Evolutionary conservation across 1,139 yeast genomes (phyloP), one percentile per base, ranked within the genome.

Genomic region (Hanseniaspora sp.): DNA sequence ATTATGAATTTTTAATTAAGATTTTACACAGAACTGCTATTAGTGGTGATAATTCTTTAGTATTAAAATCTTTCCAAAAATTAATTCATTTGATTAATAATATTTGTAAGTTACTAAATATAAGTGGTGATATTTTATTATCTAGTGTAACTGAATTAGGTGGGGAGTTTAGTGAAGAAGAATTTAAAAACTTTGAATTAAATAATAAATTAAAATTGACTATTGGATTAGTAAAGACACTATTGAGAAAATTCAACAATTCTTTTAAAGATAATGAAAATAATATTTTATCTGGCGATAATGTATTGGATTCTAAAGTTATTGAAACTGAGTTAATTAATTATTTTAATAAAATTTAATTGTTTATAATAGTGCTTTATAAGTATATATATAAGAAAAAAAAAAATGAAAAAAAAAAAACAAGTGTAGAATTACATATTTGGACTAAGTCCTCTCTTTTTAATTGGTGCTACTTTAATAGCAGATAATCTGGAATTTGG

Each of bases 11-110:
- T 3, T 62, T 70, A 18, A 67, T 68, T 52, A 66, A 71, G 58
- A 63, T 65, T 13, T 58, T 71, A 53, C 64, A 68, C 3, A 67
- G 64, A 51, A 37, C 28, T 18, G 55, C 53, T 18, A 56, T 56
- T 9, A 57, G 48, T 29, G 49, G 57, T 3, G 59, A 59, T 9
- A 53, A 45, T 18, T 28, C 35, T 30, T 41, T 54, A 23, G 37
- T 44, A 13, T 35, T 63, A 34, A 66, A 58, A 29, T 66, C 76
- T 37, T 73, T 73, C 56, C 64, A 67, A 29, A 66, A 67, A 38
- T 67, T 76, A 44, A 69, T 73, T 17, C 53, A 58, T 6, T 72
- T 76, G 58, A 62, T 77, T 57, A 73, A 72, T 56, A 60, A 59
- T 15, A 64, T 71, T 17, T 56, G 61, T 15, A 56, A 57, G 1